A percentile compares a stretch with the other conserved stretches of the same genome.
Conservation (phyloP, 1,284 basidiomycete species). For the Trametes versicolor region DNA sequence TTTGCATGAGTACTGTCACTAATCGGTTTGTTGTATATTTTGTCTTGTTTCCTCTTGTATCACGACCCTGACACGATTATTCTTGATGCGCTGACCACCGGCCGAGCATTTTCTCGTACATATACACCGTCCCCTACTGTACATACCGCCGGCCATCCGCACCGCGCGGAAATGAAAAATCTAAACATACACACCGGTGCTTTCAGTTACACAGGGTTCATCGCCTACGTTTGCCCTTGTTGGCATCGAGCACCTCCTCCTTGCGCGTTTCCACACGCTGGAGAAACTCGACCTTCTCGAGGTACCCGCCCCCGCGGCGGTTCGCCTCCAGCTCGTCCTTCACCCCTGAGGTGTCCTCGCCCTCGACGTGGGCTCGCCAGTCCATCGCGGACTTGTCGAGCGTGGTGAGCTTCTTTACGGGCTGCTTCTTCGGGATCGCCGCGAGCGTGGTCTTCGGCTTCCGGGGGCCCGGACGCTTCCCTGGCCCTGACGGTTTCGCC, state of each 20-base stretch:
- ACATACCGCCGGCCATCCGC: slow-evolving; percentile 16
- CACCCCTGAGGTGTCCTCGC: slow-evolving; percentile 51
- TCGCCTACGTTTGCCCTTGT: slow-evolving; percentile 66
- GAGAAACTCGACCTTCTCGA: slow-evolving; percentile 86
- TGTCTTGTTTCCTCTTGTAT: slow-evolving; percentile 1
- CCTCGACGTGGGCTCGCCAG: slow-evolving; percentile 74
- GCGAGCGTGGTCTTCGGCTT: slow-evolving; percentile 67
- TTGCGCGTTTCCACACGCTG: slow-evolving; percentile 75
- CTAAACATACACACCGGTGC: not conserved
- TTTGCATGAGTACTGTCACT: slow-evolving; percentile 12
- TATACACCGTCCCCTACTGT: slow-evolving; percentile 13
- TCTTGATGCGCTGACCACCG: not conserved
- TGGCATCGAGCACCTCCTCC: slow-evolving; percentile 68
- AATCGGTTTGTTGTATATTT: not conserved
- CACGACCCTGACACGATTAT: slow-evolving; percentile 10
- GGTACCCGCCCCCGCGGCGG: slow-evolving; percentile 75
- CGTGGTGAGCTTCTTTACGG: slow-evolving; percentile 80
- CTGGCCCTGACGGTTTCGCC: slow-evolving; percentile 37
- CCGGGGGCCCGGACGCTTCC: slow-evolving; percentile 67
- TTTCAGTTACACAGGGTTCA: slow-evolving; percentile 6
- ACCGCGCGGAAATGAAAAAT: not conserved
- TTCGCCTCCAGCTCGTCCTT: slow-evolving; percentile 80
- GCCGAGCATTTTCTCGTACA: not conserved
- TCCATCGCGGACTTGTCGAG: slow-evolving; percentile 87
- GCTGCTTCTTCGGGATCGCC: slow-evolving; percentile 56